A percentile compares a stretch with the other conserved stretches of the same genome.
Evolutionary conservation across 352 stramenopile species (phyloP).

Genomic region (Pythium brachiatum): DNA sequence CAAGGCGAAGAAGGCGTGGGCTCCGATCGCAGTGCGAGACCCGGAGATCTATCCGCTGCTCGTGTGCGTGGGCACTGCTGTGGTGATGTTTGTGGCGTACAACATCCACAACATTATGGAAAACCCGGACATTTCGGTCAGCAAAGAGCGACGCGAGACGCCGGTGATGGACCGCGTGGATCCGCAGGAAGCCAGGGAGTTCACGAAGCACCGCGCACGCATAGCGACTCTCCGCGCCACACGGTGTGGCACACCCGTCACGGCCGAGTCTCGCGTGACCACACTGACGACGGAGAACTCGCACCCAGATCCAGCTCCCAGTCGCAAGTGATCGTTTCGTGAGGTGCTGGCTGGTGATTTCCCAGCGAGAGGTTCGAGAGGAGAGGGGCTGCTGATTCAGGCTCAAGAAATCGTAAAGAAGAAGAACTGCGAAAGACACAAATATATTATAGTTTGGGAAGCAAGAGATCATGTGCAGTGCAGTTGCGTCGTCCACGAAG

Average conservation of each 20-base stretch:
- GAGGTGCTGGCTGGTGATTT: too few relatives aligned
- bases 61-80: conserved; percentile 23
- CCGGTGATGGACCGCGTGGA: conserved; percentile 29
- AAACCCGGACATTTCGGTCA: conserved; percentile 35
- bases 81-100: conserved; percentile 31
- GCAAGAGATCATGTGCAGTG: too few relatives aligned
- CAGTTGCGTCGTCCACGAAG: too few relatives aligned
- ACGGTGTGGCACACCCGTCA: too few relatives aligned
- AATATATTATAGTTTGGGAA: too few relatives aligned
- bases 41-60: conserved; percentile 42
- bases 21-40: conserved; percentile 31
- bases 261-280: background rate
- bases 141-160: conserved; percentile 35
- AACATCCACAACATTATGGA: conserved; percentile 29
- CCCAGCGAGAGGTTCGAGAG: too few relatives aligned
- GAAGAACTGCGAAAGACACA: too few relatives aligned
- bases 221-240: conserved; percentile 23
- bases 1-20: conserved; percentile 22
- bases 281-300: background rate
- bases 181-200: conserved; percentile 27
- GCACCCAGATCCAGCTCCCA: background rate
- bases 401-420: too few relatives aligned
- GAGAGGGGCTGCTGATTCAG: too few relatives aligned
- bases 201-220: conserved; percentile 23
- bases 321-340: background rate